phyloP scores from a whole-genome alignment of 805 yeast genomes.

The Zygotorulaspora florentina region DNA sequence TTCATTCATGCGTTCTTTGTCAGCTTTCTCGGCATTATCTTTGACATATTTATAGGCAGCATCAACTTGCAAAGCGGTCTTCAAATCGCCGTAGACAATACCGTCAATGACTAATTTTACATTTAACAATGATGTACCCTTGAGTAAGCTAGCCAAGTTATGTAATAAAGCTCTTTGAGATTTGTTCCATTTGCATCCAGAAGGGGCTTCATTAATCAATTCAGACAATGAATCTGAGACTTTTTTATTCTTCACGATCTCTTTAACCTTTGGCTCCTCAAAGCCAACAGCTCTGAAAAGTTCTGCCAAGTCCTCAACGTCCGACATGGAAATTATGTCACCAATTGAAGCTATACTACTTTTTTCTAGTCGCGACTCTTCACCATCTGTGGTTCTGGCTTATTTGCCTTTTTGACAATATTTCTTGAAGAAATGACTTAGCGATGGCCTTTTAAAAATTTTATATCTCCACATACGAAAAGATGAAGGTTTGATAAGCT shows the following conservation, averaged over 20 bases:
- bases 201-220: conserved; percentile 45
- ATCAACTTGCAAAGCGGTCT: conserved; percentile 66
- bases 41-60: conserved; percentile 78
- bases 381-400: too few species aligned
- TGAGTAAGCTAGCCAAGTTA: conserved; percentile 67
- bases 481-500: background rate
- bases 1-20: conserved; percentile 49
- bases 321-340: conserved; percentile 17
- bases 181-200: conserved; percentile 46
- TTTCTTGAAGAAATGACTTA: background rate
- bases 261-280: conserved; percentile 69
- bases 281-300: conserved; percentile 51
- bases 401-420: background rate
- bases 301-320: conserved; percentile 37
- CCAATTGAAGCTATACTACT: background rate
- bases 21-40: conserved; percentile 42
- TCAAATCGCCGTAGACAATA: conserved; percentile 60
- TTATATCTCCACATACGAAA: background rate
- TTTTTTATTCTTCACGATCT: conserved; percentile 80
- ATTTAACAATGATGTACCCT: conserved; percentile 47
- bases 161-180: conserved; percentile 64
- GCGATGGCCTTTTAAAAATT: background rate
- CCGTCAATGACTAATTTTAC: conserved; percentile 54
- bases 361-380: background rate
- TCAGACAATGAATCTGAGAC: conserved; percentile 66